These are phyloP conservation scores for Penicillium bovifimosum DNA, from an alignment of 495 filamentous ascomycete species.

Conservation along the genomic window DNA sequence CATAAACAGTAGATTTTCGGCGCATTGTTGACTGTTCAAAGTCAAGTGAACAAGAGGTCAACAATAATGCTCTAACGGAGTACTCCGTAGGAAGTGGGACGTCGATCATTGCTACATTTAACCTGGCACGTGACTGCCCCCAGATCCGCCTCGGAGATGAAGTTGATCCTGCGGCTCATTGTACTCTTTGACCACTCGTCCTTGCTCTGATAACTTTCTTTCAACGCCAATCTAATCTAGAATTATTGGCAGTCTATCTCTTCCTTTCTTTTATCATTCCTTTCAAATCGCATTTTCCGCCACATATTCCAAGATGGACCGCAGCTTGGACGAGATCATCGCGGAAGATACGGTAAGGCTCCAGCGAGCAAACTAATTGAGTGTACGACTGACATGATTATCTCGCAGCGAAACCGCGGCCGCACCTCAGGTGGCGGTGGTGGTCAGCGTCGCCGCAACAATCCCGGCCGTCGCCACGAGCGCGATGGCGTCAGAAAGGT, in stretches of 20 bases:
- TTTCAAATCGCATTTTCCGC: neutral
- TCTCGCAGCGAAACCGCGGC: conserved; percentile 29
- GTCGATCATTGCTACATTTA: neutral
- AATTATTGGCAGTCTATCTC: neutral
- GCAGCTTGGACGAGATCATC: conserved; percentile 80
- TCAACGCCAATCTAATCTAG: neutral
- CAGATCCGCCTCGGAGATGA: conserved; percentile 8
- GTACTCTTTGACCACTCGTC: neutral
- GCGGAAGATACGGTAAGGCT: conserved; percentile 67
- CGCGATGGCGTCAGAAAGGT: conserved; percentile 77
- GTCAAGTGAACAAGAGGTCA: neutral
- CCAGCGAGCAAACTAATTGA: neutral
- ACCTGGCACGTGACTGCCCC: conserved; percentile 1
- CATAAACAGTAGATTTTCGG: neutral
- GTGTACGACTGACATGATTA: conserved; percentile 8
- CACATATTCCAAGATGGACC: conserved; percentile 56
- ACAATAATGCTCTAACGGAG: neutral
- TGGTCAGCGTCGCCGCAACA: conserved; percentile 45
- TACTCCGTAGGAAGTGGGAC: neutral
- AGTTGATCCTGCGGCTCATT: conserved; percentile 5
- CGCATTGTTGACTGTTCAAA: neutral
- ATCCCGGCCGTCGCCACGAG: conserved; percentile 56
- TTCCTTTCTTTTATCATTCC: neutral
- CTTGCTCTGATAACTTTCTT: neutral
- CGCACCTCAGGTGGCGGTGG: conserved; percentile 36